Evolutionary conservation across 1,284 basidiomycete genomes (phyloP), one percentile per base, ranked within the genome.

Genomic region (Thelephora terrestris): DNA sequence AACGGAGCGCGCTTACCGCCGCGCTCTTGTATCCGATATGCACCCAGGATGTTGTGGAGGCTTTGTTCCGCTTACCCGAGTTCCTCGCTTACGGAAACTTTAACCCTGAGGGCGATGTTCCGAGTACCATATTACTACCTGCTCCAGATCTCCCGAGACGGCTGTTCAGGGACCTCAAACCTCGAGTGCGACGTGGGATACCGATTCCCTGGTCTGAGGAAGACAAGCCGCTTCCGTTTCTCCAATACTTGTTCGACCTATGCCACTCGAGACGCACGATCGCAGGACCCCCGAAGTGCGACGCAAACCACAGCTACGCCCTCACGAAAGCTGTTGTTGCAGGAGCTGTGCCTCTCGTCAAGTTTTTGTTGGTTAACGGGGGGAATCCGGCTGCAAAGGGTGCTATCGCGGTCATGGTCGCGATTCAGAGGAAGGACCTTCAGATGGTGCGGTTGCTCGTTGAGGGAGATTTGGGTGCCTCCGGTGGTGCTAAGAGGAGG

Each of bases 291-390:
- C 62, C 61, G 6, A 57, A 56, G 49, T 76, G 67, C 29, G 68
- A 78, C 29, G 57, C 72, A 7, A 71, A 84, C 61, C 71, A 77
- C 1, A 90, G 89, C 1, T 93, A 91, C 57, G 80, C 85, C 0
- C 74, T 94, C 27, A 79, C 79, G 7, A 80, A 78, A 51, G 86
- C 90, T 1, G 85, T 90, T 0, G 71, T 81, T 42, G 78, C 75
- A 0, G 68, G 70, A 12, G 82, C 82, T 54, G 55, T 72, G 0
- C 78, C 79, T 1, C 74, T 93, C 4, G 70, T 91, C 2, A 68
- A 64, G 36, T 83, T 85, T 53, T 70, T 94, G 6, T 75, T 94
- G 42, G 65, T 69, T 1, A 67, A 79, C n/a, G 84, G 79, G 2
- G 91, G 88, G 0, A 80, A 80, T 3, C 89, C 91, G 0, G 58